Evolutionary conservation across 2,329 filamentous ascomycete species (phyloP), one percentile per base, ranked within the genome.

Genomic region (Alternaria panax): DNA sequence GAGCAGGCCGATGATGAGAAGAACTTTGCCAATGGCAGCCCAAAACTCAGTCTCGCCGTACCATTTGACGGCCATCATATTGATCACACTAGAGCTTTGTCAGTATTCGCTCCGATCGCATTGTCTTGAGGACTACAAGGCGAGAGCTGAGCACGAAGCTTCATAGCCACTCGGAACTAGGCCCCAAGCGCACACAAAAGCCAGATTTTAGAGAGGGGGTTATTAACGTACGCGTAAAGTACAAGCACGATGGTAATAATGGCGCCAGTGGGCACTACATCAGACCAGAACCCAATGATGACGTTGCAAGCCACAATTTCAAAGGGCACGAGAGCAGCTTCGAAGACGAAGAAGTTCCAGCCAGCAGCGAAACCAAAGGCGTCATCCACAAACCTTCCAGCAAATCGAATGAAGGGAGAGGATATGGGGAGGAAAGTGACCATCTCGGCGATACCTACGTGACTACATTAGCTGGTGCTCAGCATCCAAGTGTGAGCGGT

Each of bases 371-470:
- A 89, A 1, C 89, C 89, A 59, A 92, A 90, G 2, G 90, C 88
- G 64, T 92, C 89, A 66, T 92, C 90, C 28, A 92, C 89, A 65
- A 87, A 92, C 46, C 89, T 85, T 14, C 90, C 89, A 4, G 90
- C 90, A 69, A 93, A 92, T 25, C 89, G 87, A 71, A 93, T 90
- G 75, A 93, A 93, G 0, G 90, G 90, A 40, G 89, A 92, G 0
- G 89, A 91, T 54, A 93, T 90, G 7, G 91, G 90, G 2, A 92
- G 80, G 64, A 90, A 92, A 0, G 89, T 90, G 7, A 91, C 90
- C 89, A 92, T 92, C 74, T 92, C 90, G 12, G 89, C 88, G 80
- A 91, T 86, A 72, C 80, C 77, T 79, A 63, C 14, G 34, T 28
- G 20, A 43, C 25, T 28, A 12, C 32, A 61, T 75, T 69, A 72